phyloP scores from a whole-genome alignment of 2,329 filamentous ascomycete genomes.

The Verticillium albo-atrum region DNA sequence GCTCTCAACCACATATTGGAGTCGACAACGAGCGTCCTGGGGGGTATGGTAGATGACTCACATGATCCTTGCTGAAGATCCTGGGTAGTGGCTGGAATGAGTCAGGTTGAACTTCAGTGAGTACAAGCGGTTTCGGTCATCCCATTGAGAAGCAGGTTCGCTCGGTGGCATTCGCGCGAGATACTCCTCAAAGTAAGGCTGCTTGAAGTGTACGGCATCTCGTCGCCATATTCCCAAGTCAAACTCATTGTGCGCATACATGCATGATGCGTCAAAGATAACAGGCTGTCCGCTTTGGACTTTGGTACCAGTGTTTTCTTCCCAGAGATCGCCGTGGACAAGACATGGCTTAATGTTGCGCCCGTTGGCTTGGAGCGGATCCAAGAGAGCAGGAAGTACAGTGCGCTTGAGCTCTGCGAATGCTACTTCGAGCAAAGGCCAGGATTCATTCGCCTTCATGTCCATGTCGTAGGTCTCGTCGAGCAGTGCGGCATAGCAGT shows the following conservation, averaged over 20 bases:
- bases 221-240: slow-evolving; percentile 22
- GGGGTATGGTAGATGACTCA: too few species aligned
- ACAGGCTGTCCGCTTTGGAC: slow-evolving; percentile 19
- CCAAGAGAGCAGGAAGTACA: slow-evolving; percentile 23
- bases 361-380: slow-evolving; percentile 21
- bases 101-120: background rate
- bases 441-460: background rate
- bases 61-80: too few species aligned
- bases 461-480: background rate
- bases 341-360: slow-evolving; percentile 24
- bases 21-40: too few species aligned
- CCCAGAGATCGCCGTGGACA: slow-evolving; percentile 28
- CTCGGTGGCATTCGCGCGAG: slow-evolving; percentile 12
- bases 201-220: background rate
- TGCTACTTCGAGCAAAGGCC: slow-evolving; percentile 16
- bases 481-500: slow-evolving; percentile 20
- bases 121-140: slow-evolving; percentile 19
- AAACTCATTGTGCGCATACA: slow-evolving; percentile 27
- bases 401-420: slow-evolving; percentile 15
- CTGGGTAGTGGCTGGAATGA: too few species aligned
- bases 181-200: slow-evolving; percentile 15
- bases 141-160: slow-evolving; percentile 17
- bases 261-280: slow-evolving; percentile 25
- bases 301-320: slow-evolving; percentile 24
- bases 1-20: too few species aligned